Evolutionary conservation across 208 protist species (phyloP).

Genomic region (Wallacemonas collosoma): DNA sequence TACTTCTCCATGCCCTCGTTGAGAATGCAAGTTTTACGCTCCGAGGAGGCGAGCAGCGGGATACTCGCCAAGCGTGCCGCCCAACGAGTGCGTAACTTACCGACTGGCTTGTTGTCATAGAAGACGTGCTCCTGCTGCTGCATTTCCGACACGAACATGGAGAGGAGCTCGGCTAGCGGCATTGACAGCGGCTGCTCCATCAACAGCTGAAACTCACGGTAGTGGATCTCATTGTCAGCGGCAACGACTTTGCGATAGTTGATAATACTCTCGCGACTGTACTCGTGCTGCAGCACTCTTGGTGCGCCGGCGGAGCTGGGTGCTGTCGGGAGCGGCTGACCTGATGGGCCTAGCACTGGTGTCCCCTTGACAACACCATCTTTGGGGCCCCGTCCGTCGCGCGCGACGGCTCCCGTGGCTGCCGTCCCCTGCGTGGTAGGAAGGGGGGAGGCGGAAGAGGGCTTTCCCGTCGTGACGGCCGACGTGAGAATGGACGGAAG

Average conservation of each 20-base stretch:
- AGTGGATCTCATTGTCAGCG: slow-evolving; percentile 70
- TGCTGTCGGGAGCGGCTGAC: slow-evolving; percentile 1
- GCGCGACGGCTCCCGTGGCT: no score
- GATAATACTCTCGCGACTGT: slow-evolving; percentile 61
- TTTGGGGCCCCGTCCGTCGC: neutral
- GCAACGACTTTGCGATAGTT: slow-evolving; percentile 65
- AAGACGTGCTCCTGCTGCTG: slow-evolving; percentile 28
- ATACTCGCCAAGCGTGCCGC: slow-evolving; percentile 32
- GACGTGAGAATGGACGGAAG: no score
- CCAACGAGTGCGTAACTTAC: slow-evolving; percentile 14
- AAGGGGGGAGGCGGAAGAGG: no score
- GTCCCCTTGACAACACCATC: neutral
- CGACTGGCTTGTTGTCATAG: slow-evolving; percentile 21
- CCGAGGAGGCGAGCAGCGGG: slow-evolving; percentile 19
- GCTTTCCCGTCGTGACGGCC: no score
- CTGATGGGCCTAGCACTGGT: slow-evolving; percentile 14
- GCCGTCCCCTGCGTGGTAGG: neutral
- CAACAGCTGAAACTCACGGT: slow-evolving; percentile 61
- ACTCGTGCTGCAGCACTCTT: slow-evolving; percentile 43
- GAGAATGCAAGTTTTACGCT: slow-evolving; percentile 27
- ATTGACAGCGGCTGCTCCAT: slow-evolving; percentile 43
- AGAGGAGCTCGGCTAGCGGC: slow-evolving; percentile 48
- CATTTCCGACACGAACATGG: slow-evolving; percentile 47
- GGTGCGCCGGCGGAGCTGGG: neutral
- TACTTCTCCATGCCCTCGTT: slow-evolving; percentile 80